These are phyloP conservation scores for Scleroderma citrinum DNA, from an alignment of 768 basidiomycete species.

Conservation along the genomic window DNA sequence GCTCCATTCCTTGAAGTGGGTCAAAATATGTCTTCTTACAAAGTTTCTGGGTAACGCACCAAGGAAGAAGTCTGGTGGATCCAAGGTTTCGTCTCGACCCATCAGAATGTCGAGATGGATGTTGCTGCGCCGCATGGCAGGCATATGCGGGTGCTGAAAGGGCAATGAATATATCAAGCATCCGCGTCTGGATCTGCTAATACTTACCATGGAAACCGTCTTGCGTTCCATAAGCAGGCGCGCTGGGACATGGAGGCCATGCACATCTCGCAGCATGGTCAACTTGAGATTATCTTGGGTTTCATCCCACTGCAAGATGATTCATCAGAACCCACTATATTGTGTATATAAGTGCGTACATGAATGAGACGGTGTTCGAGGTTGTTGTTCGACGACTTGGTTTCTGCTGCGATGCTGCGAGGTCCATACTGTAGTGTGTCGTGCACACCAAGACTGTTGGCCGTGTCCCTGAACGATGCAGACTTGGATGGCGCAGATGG, in stretches of 20 bases:
- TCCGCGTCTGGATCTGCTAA: not conserved
- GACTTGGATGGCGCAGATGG: conserved; percentile 50
- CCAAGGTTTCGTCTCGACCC: conserved; percentile 85
- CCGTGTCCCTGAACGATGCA: conserved; percentile 62
- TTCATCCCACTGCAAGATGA: conserved; percentile 72
- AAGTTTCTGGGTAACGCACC: conserved; percentile 40
- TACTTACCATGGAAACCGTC: conserved; percentile 67
- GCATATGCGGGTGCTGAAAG: conserved; percentile 59
- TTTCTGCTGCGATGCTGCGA: conserved; percentile 71
- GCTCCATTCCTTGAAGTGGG: conserved; percentile 45
- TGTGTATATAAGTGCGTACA: conserved; percentile 38
- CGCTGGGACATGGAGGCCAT: conserved; percentile 86
- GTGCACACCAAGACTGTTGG: conserved; percentile 76
- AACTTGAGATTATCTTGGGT: conserved; percentile 87
- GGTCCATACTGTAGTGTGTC: conserved; percentile 85
- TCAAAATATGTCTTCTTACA: conserved; percentile 4
- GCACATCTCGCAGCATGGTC: conserved; percentile 75
- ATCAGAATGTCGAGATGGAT: conserved; percentile 88
- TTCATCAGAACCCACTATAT: not conserved
- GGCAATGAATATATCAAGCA: not conserved
- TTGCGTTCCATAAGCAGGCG: conserved; percentile 91
- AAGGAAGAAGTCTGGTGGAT: conserved; percentile 73
- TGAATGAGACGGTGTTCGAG: conserved; percentile 71
- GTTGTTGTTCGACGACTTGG: conserved; percentile 46
- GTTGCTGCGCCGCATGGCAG: conserved; percentile 63